Percentiles rank a stretch among this genome's conserved stretches.
Evolutionary conservation across 257 asterid species (phyloP).

Genomic region (Nicotiana noctiflora): DNA sequence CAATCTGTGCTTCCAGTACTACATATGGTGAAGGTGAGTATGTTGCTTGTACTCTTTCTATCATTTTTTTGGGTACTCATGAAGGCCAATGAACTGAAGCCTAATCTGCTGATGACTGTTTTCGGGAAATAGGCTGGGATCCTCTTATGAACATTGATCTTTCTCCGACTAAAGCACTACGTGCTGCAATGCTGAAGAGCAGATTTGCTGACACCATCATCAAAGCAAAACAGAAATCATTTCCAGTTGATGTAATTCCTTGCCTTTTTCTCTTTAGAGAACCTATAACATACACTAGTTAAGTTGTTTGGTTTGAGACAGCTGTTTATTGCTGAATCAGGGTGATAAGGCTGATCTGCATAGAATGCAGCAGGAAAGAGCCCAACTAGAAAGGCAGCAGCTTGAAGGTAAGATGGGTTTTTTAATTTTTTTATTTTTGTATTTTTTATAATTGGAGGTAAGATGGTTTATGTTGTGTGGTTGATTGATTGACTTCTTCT

Average conservation of each 20-base stretch:
- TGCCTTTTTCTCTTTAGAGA: not conserved
- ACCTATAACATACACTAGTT: not conserved
- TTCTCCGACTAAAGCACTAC: conserved; percentile 65
- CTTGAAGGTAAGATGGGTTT: conserved; percentile 34
- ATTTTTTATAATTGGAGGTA: conserved; percentile 29
- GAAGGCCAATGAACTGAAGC: not conserved
- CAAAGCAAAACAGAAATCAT: conserved; percentile 47
- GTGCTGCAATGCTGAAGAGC: conserved; percentile 70
- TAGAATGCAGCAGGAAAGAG: conserved; percentile 47
- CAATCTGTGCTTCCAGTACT: conserved; percentile 27
- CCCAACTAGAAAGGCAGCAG: conserved; percentile 49
- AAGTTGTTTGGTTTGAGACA: not conserved
- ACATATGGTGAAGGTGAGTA: conserved; percentile 39
- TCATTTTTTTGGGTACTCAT: not conserved
- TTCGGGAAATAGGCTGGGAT: conserved; percentile 32
- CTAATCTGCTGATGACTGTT: not conserved
- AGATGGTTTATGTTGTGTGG: not conserved
- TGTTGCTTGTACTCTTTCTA: not conserved
- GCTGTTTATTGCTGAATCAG: conserved; percentile 20
- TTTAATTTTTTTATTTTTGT: too few species aligned
- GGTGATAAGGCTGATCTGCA: conserved; percentile 36
- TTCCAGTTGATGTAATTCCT: conserved; percentile 26
- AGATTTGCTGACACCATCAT: conserved; percentile 76
- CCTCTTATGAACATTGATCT: conserved; percentile 23
- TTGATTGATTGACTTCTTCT: not conserved